These are phyloP conservation scores for Boletus eberwhitei DNA, from an alignment of 768 basidiomycete species.

Conservation along the genomic window DNA sequence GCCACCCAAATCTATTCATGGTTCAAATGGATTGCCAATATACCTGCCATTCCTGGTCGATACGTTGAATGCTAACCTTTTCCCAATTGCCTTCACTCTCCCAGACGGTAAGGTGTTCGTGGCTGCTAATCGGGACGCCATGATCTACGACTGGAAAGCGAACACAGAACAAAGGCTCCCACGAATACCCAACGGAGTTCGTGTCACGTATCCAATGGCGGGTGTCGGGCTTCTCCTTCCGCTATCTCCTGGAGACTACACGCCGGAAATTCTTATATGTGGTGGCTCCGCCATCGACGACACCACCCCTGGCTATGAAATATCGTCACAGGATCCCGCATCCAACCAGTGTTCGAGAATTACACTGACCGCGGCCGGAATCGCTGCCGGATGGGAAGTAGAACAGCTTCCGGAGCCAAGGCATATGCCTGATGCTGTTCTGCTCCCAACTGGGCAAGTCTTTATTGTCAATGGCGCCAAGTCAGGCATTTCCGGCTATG, in stretches of 20 bases:
- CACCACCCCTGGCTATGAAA: slow-evolving; percentile 50
- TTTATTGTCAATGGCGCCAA: slow-evolving; percentile 75
- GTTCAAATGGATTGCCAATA: slow-evolving; percentile 65
- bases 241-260: slow-evolving; percentile 60
- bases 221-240: slow-evolving; percentile 75
- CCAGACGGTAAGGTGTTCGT: slow-evolving; percentile 71
- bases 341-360: slow-evolving; percentile 73
- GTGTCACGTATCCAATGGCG: slow-evolving; percentile 81
- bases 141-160: slow-evolving; percentile 72
- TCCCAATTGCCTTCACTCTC: slow-evolving; percentile 71
- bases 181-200: slow-evolving; percentile 69
- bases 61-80: slow-evolving; percentile 79
- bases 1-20: slow-evolving; percentile 72
- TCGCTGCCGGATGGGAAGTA: slow-evolving; percentile 65
- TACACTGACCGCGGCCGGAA: slow-evolving; percentile 60
- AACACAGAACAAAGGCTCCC: slow-evolving; percentile 65
- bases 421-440: slow-evolving; percentile 76
- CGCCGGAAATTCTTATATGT: slow-evolving; percentile 69
- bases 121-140: slow-evolving; percentile 75
- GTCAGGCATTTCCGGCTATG: slow-evolving; percentile 74
- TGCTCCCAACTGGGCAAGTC: slow-evolving; percentile 73
- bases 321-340: slow-evolving; percentile 71
- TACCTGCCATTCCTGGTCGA: slow-evolving; percentile 59
- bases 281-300: slow-evolving; percentile 73
- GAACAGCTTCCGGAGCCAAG: slow-evolving; percentile 74